A percentile compares a stretch with the other conserved stretches of the same genome.
These are phyloP conservation scores for Paraconiothyrium brasiliense DNA, from an alignment of 2,329 filamentous ascomycete genomes.

Conservation along the genomic window DNA sequence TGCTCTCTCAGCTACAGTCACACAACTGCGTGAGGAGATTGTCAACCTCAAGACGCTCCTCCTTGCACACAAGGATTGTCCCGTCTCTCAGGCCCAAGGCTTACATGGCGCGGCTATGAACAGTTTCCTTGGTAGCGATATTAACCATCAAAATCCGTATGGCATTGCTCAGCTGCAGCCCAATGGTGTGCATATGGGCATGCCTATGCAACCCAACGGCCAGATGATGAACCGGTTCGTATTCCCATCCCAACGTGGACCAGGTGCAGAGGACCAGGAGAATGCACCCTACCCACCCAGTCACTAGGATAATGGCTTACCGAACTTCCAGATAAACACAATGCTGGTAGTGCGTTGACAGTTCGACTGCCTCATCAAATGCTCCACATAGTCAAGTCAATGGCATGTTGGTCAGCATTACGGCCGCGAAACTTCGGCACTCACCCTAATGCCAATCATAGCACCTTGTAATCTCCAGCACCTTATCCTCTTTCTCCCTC, in stretches of 20 bases:
- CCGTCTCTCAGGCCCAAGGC: slow-evolving; percentile 87
- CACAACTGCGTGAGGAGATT: slow-evolving; percentile 87
- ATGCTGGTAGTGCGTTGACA: slow-evolving; percentile 28
- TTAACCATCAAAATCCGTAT: slow-evolving; percentile 58
- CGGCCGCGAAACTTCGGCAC: slow-evolving; percentile 18
- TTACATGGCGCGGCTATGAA: slow-evolving; percentile 64
- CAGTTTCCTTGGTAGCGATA: slow-evolving; percentile 58
- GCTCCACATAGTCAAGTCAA: slow-evolving; percentile 17
- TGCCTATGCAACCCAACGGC: slow-evolving; percentile 48
- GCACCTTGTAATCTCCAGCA: slow-evolving; percentile 41
- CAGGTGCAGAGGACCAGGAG: slow-evolving; percentile 38
- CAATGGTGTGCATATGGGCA: slow-evolving; percentile 53
- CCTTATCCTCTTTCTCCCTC: slow-evolving; percentile 33
- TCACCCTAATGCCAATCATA: slow-evolving; percentile 25
- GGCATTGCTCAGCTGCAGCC: slow-evolving; percentile 57
- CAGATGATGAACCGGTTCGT: slow-evolving; percentile 52
- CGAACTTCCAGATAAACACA: slow-evolving; percentile 38
- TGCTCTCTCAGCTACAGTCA: slow-evolving; percentile 81
- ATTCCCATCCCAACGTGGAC: slow-evolving; percentile 34
- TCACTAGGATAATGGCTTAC: slow-evolving; percentile 41
- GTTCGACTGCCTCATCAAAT: slow-evolving; percentile 18
- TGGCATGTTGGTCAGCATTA: slow-evolving; percentile 21
- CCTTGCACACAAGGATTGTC: slow-evolving; percentile 94
- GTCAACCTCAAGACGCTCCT: slow-evolving; percentile 93
- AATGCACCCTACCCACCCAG: slow-evolving; percentile 37